Evolutionary conservation across 805 yeast species (phyloP).

Genomic region (Suhomyces canberraensis): DNA sequence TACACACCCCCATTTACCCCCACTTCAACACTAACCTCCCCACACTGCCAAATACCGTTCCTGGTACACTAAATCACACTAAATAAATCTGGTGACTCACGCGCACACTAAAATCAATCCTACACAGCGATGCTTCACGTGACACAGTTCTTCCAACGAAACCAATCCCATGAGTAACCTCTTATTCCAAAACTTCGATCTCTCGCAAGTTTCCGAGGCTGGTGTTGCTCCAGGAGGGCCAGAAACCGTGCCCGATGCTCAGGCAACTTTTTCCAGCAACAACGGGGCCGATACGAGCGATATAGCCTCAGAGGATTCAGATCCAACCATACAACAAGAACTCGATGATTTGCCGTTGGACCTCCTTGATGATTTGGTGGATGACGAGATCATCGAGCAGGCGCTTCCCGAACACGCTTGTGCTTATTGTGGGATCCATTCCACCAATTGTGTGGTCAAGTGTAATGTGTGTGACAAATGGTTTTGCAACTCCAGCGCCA

Average conservation of each 20-base stretch:
- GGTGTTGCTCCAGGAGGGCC: neutral
- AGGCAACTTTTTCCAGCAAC: no score
- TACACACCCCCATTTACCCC: no score
- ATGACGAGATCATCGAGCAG: slow-evolving; percentile 5
- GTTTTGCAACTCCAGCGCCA: slow-evolving; percentile 80
- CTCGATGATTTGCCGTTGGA: slow-evolving; percentile 4
- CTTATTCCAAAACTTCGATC: slow-evolving; percentile 16
- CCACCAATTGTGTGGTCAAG: slow-evolving; percentile 63
- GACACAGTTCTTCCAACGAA: no score
- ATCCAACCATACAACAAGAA: neutral
- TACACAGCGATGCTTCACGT: no score
- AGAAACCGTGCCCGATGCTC: neutral
- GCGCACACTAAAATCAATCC: no score
- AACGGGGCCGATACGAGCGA: no score
- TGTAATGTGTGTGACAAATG: slow-evolving; percentile 78
- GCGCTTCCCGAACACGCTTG: slow-evolving; percentile 36
- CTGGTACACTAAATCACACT: no score
- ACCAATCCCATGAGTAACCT: slow-evolving; percentile 23
- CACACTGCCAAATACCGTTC: no score
- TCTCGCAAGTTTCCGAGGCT: neutral
- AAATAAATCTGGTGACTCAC: no score
- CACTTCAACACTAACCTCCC: no score
- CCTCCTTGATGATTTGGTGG: slow-evolving; percentile 9
- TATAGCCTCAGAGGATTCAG: no score
- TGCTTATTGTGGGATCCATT: slow-evolving; percentile 71